Evolutionary conservation across 2,329 filamentous ascomycete genomes (phyloP).

Genomic region (Ophiostoma sp.): DNA sequence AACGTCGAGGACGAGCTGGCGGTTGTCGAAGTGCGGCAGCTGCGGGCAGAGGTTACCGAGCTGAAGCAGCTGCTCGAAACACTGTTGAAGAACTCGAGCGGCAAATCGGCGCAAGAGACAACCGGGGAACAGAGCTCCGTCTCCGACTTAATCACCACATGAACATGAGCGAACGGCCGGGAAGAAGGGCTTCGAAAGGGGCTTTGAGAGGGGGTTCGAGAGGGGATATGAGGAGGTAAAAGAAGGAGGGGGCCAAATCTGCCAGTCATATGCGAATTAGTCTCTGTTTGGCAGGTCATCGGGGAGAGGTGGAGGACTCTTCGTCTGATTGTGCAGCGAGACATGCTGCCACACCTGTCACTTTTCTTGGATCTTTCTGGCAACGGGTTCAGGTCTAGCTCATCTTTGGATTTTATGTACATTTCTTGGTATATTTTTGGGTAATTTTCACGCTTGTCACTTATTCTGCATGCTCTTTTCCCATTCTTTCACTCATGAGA

Average conservation of each 20-base stretch:
- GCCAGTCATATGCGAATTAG: background rate
- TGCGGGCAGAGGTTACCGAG: slow-evolving; percentile 59
- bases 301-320: background rate
- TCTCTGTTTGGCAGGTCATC: slow-evolving; percentile 10
- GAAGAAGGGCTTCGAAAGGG: background rate
- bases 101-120: background rate
- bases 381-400: background rate
- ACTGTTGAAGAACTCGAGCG: slow-evolving; percentile 20
- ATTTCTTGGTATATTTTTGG: background rate
- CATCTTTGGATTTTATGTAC: background rate
- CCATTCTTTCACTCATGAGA: background rate
- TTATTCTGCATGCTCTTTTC: background rate
- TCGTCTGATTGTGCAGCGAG: background rate
- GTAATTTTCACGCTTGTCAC: background rate
- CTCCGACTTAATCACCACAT: background rate
- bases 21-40: slow-evolving; percentile 65
- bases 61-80: slow-evolving; percentile 51
- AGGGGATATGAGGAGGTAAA: background rate
- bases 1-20: slow-evolving; percentile 79
- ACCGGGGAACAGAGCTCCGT: background rate
- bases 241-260: background rate
- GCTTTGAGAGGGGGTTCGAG: background rate
- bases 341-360: background rate
- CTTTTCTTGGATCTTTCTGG: background rate
- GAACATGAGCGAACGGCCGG: background rate